These are phyloP conservation scores for Tricholoma flavovirens DNA, from an alignment of 768 basidiomycete species.

Conservation along the genomic window DNA sequence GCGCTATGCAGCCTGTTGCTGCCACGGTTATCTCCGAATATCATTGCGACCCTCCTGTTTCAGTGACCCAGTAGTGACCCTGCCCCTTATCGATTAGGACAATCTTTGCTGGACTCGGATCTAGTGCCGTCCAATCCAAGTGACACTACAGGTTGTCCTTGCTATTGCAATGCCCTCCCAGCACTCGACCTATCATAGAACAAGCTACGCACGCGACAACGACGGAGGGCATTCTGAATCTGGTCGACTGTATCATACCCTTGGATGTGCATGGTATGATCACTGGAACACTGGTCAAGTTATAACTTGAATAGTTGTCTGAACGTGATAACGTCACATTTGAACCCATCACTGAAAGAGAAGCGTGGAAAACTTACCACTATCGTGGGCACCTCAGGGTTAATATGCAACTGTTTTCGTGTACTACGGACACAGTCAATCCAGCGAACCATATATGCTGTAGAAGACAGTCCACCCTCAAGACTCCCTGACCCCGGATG, in stretches of 20 bases:
- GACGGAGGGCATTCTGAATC: slow-evolving; percentile 9
- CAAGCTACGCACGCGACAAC: neutral
- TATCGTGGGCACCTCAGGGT: slow-evolving; percentile 33
- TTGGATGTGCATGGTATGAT: slow-evolving; percentile 27
- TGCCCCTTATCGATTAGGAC: neutral
- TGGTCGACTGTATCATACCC: slow-evolving; percentile 23
- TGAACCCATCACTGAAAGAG: neutral
- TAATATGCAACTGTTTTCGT: slow-evolving; percentile 38
- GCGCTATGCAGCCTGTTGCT: slow-evolving; percentile 13
- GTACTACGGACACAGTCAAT: slow-evolving; percentile 34
- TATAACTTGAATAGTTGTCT: neutral
- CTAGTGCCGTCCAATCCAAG: neutral
- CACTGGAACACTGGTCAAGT: neutral
- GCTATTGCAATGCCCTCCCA: slow-evolving; percentile 15
- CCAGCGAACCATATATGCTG: slow-evolving; percentile 47
- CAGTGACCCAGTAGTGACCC: neutral
- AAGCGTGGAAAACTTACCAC: neutral
- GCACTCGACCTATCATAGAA: slow-evolving; percentile 1
- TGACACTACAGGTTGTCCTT: slow-evolving; percentile 9
- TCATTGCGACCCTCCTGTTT: neutral
- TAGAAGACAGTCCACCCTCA: slow-evolving; percentile 45
- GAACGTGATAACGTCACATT: neutral
- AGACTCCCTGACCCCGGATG: slow-evolving; percentile 35
- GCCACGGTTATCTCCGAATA: slow-evolving; percentile 6
- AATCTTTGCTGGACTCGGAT: neutral